A percentile compares a stretch with the other conserved stretches of the same genome.
Conservation (phyloP, 2,329 filamentous ascomycete species). For the Aspergillus candidus region DNA sequence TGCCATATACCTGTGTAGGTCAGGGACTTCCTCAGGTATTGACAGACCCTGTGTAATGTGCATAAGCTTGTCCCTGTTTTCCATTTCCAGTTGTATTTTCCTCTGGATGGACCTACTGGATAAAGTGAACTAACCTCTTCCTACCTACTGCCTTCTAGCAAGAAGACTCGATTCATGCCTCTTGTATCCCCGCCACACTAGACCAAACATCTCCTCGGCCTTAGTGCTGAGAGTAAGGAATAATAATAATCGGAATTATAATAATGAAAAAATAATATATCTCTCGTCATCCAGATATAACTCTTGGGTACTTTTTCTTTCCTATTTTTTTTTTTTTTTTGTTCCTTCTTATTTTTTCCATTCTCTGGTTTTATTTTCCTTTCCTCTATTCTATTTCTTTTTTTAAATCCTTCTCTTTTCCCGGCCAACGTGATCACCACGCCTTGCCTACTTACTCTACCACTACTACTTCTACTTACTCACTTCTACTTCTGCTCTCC, state of each 20-base stretch:
- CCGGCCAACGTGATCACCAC: conserved; percentile 11
- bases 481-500: conserved; percentile 21
- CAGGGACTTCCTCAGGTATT: no score
- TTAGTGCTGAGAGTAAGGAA: conserved; percentile 12
- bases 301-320: conserved; percentile 6
- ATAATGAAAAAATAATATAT: conserved; percentile 12
- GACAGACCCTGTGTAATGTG: no score
- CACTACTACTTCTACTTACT: conserved; percentile 9
- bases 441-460: conserved; percentile 7
- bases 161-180: no score
- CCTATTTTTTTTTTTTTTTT: conserved; percentile 9
- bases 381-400: conserved; percentile 1
- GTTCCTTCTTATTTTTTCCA: conserved; percentile 4
- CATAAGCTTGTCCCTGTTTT: no score
- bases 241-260: no score
- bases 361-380: background rate
- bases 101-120: no score
- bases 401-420: no score
- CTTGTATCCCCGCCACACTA: conserved; percentile 16
- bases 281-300: conserved; percentile 13
- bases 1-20: no score
- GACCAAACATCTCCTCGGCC: conserved; percentile 10
- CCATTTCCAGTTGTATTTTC: no score
- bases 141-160: no score
- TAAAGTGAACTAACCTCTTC: no score